phyloP scores from a whole-genome alignment of 139 green algal species.

The Picochlorum costavermella region DNA sequence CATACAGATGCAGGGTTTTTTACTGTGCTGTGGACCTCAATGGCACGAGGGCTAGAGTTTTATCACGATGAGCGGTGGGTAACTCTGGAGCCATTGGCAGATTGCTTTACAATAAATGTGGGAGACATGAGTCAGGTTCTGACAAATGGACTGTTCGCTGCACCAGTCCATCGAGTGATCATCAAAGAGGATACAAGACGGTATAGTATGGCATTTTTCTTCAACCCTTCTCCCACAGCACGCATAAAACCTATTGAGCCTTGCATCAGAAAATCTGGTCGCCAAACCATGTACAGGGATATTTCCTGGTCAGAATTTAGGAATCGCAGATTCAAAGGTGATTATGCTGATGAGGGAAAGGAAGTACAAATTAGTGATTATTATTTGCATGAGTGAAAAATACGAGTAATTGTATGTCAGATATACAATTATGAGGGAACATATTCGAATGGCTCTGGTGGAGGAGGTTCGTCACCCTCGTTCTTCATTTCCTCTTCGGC shows the following conservation, averaged over 20 bases:
- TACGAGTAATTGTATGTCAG: neutral
- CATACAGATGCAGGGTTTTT: constrained; percentile 57
- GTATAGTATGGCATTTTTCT: neutral
- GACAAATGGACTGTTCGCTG: neutral
- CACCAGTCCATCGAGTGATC: constrained; percentile 1
- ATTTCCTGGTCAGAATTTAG: constrained; percentile 7
- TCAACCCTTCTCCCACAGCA: neutral
- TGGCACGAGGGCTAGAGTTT: neutral
- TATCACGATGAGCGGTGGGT: neutral
- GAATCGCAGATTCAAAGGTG: neutral
- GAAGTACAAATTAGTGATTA: constrained; percentile 9
- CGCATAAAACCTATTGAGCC: neutral
- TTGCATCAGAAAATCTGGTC: neutral
- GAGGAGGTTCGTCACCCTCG: constrained; percentile 48
- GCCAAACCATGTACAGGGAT: neutral
- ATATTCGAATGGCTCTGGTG: constrained; percentile 75
- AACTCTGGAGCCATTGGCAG: neutral
- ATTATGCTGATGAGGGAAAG: neutral
- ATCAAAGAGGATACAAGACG: neutral
- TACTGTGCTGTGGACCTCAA: constrained; percentile 27
- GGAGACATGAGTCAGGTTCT: neutral
- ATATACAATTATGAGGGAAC: constrained; percentile 18
- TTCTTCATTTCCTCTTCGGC: constrained; percentile 11
- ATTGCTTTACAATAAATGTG: constrained; percentile 3
- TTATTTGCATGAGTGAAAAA: neutral